A percentile compares a stretch with the other conserved stretches of the same genome.
Evolutionary conservation across 257 asterid genomes (phyloP).

Genomic region (Agastache rugosa): DNA sequence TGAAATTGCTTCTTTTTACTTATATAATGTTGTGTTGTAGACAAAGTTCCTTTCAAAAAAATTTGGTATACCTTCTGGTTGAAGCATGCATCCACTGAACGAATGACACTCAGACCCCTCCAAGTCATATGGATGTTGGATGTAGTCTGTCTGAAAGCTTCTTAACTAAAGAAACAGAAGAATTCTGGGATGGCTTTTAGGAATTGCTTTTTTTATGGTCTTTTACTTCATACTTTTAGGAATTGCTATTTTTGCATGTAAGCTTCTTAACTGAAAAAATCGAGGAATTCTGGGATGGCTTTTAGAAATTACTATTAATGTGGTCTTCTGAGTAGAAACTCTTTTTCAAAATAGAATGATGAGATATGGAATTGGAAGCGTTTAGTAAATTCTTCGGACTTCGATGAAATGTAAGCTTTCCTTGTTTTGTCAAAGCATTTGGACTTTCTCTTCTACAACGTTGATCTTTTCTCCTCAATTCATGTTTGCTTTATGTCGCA

Average conservation of each 20-base stretch:
- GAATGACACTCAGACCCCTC: background rate
- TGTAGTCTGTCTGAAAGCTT: background rate
- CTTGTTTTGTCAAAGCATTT: background rate
- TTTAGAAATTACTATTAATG: background rate
- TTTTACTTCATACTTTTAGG: background rate
- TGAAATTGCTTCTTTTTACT: slow-evolving; percentile 2
- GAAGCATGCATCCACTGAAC: background rate
- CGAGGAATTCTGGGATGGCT: background rate
- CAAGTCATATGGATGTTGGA: slow-evolving; percentile 16
- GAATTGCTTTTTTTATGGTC: background rate
- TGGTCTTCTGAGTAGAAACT: background rate
- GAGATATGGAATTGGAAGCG: background rate
- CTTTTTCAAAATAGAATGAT: background rate
- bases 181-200: background rate
- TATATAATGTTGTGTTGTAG: background rate
- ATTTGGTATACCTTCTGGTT: background rate
- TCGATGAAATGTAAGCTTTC: background rate
- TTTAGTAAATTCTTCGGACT: background rate
- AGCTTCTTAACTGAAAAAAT: background rate
- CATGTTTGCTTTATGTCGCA: background rate
- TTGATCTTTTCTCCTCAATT: background rate
- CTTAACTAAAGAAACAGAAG: background rate
- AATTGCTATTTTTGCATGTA: background rate
- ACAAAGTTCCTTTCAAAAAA: background rate
- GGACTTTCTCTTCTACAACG: background rate